These are phyloP conservation scores for Fraxinus sp. DNA, from an alignment of 305 asterid species.

Conservation along the genomic window DNA sequence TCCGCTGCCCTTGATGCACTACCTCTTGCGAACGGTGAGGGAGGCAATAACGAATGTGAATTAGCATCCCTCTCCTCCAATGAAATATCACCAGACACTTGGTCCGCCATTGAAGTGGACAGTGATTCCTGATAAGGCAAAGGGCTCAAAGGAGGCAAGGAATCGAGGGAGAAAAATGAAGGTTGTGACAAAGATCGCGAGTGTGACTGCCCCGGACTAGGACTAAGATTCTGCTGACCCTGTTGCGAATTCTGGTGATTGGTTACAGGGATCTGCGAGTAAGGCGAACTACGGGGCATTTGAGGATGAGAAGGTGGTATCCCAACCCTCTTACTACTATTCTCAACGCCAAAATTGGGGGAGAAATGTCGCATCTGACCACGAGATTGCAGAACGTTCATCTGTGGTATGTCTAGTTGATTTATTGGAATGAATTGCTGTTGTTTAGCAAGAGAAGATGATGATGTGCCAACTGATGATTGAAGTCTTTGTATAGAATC, in stretches of 20 bases:
- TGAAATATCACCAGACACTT: slow-evolving; percentile 45
- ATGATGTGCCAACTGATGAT: slow-evolving; percentile 67
- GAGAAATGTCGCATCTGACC: slow-evolving; percentile 56
- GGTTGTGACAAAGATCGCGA: slow-evolving; percentile 72
- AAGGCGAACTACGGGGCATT: slow-evolving; percentile 76
- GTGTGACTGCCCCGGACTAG: slow-evolving; percentile 59
- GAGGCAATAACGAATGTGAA: slow-evolving; percentile 55
- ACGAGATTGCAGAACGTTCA: slow-evolving; percentile 50
- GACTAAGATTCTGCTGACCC: slow-evolving; percentile 56
- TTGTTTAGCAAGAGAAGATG: slow-evolving; percentile 54
- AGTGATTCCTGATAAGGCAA: slow-evolving; percentile 43
- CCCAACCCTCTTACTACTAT: slow-evolving; percentile 54
- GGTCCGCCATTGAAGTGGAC: slow-evolving; percentile 44
- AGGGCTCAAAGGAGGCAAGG: slow-evolving; percentile 89
- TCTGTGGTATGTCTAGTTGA: slow-evolving; percentile 65
- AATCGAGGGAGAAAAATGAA: slow-evolving; percentile 43
- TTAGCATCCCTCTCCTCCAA: slow-evolving; percentile 71
- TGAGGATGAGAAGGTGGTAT: slow-evolving; percentile 89
- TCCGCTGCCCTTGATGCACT: slow-evolving; percentile 48
- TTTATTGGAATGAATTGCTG: slow-evolving; percentile 43
- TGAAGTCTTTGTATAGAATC: slow-evolving; percentile 60
- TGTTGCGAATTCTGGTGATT: slow-evolving; percentile 52
- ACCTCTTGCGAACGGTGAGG: slow-evolving; percentile 59
- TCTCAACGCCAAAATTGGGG: slow-evolving; percentile 56
- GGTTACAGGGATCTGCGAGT: slow-evolving; percentile 65